Percentiles rank a stretch among this genome's conserved stretches.
Conservation (phyloP, 345 rosid genomes). For the Eucalyptus erythrocorys region DNA sequence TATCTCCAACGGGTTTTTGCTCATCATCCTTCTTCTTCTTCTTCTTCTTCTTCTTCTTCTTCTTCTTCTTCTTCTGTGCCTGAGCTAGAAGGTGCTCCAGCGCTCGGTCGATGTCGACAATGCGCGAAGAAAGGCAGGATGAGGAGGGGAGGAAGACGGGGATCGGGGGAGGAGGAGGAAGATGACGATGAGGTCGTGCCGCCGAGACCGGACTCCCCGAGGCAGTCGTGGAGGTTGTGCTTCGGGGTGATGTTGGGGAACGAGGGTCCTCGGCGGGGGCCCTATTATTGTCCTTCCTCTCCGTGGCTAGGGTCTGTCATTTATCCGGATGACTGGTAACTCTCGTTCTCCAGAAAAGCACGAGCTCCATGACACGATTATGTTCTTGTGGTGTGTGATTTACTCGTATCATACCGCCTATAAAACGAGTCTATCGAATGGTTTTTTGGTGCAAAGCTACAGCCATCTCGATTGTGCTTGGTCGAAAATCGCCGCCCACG, state of each 20-base stretch:
- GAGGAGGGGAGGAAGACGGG: background rate
- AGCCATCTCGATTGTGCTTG: too few relatives aligned
- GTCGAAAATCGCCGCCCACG: too few relatives aligned
- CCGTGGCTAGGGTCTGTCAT: background rate
- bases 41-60: too few relatives aligned
- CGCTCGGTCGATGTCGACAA: too few relatives aligned
- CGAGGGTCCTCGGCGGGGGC: background rate
- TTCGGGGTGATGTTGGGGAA: background rate
- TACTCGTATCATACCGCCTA: fast-evolving
- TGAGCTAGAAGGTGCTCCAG: background rate
- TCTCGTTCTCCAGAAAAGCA: background rate
- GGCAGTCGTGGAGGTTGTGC: background rate
- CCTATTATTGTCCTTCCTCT: background rate
- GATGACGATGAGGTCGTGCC: background rate
- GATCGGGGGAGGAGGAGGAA: background rate
- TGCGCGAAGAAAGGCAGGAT: background rate
- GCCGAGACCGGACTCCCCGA: background rate
- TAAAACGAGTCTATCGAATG: background rate
- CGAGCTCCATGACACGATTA: background rate
- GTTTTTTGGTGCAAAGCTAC: too few relatives aligned
- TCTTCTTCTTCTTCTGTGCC: background rate
- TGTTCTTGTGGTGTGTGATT: background rate
- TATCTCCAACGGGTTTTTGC: background rate
- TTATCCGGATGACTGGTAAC: conserved; percentile 14
- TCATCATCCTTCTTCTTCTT: background rate